Evolutionary conservation across 1,284 basidiomycete species (phyloP).

Genomic region (Moesziomyces antarcticus): DNA sequence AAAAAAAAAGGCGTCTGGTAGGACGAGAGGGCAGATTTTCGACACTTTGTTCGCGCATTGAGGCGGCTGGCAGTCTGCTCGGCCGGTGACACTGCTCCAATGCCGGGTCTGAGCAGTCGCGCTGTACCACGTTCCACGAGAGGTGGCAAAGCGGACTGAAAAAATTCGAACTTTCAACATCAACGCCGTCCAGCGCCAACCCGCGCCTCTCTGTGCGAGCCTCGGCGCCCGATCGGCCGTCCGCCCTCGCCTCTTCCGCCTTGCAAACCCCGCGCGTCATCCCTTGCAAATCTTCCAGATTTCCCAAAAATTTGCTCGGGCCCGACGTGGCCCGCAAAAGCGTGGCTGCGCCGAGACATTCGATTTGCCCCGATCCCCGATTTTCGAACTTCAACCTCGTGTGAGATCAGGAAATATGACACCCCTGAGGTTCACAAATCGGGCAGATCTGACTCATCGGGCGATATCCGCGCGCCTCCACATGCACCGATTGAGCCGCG

Average conservation of each 20-base stretch:
- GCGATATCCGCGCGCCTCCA: too few relatives aligned
- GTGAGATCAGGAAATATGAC: too few relatives aligned
- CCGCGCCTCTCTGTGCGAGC: too few relatives aligned
- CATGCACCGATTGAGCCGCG: too few relatives aligned
- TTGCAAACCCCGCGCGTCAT: background rate
- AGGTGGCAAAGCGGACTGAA: background rate
- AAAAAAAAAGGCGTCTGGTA: too few relatives aligned
- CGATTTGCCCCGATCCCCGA: slow-evolving; percentile 5
- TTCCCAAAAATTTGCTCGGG: slow-evolving; percentile 11
- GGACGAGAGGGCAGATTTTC: too few relatives aligned
- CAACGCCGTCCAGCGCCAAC: background rate
- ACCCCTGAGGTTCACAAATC: too few relatives aligned
- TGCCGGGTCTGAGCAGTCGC: background rate
- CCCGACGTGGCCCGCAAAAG: background rate
- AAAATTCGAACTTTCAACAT: slow-evolving; percentile 37
- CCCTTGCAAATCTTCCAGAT: slow-evolving; percentile 20
- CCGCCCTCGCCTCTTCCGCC: background rate
- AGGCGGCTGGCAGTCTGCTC: too few relatives aligned
- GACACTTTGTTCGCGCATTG: too few relatives aligned
- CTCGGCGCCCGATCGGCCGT: background rate
- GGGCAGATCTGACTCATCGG: too few relatives aligned
- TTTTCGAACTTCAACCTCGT: background rate
- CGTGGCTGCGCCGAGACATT: too few relatives aligned
- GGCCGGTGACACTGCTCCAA: slow-evolving; percentile 6
- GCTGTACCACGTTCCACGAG: background rate